phyloP scores from a whole-genome alignment of 2,329 filamentous ascomycete genomes.

The Pochonia chlamydosporia region DNA sequence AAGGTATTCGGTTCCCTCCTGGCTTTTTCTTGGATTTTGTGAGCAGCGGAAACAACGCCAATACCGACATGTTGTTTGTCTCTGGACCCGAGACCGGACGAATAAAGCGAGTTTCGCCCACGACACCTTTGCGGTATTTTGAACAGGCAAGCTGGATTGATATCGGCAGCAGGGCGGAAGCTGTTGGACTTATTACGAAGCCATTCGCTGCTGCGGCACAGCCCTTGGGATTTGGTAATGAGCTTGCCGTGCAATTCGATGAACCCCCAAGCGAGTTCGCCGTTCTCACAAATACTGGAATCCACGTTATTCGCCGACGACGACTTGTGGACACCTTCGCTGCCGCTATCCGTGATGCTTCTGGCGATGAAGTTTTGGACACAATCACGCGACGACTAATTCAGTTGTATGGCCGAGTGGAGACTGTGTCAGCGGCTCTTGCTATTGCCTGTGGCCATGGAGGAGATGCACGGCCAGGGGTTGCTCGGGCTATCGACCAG shows the following conservation, averaged over 20 bases:
- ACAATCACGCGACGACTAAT: slow-evolving; percentile 79
- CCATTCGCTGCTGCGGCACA: slow-evolving; percentile 63
- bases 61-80: slow-evolving; percentile 68
- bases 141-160: slow-evolving; percentile 79
- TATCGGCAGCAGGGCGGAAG: slow-evolving; percentile 67
- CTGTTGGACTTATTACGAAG: slow-evolving; percentile 69
- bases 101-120: slow-evolving; percentile 57
- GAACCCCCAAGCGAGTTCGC: slow-evolving; percentile 76
- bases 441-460: slow-evolving; percentile 95
- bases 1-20: slow-evolving; percentile 65
- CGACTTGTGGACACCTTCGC: slow-evolving; percentile 91
- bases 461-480: slow-evolving; percentile 64
- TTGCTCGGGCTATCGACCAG: slow-evolving; percentile 74
- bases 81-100: slow-evolving; percentile 83
- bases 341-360: slow-evolving; percentile 65
- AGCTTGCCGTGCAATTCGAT: slow-evolving; percentile 94
- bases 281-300: slow-evolving; percentile 82
- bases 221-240: slow-evolving; percentile 83
- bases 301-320: slow-evolving; percentile 78
- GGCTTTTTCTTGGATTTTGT: slow-evolving; percentile 90
- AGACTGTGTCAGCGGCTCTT: slow-evolving; percentile 84
- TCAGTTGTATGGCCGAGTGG: slow-evolving; percentile 76
- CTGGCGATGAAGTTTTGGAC: slow-evolving; percentile 75
- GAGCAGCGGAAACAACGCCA: slow-evolving; percentile 53
- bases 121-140: slow-evolving; percentile 55